phyloP scores from a whole-genome alignment of 306 rosid species.

The Quillaja saponaria region DNA sequence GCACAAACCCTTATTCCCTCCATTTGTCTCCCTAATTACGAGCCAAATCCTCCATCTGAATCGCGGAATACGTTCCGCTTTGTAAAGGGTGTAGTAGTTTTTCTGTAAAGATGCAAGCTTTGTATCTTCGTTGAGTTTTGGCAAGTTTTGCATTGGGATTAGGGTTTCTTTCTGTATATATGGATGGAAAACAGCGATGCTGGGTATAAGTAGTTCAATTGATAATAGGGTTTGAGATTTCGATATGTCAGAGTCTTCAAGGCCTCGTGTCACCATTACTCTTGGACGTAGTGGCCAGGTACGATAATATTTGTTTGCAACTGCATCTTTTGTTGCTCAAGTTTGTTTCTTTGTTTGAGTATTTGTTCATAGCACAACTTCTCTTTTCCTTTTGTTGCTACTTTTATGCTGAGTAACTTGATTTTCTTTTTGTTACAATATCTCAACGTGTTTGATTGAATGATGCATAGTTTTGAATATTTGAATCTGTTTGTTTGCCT shows the following conservation, averaged over 20 bases:
- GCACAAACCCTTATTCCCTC: slow-evolving; percentile 2
- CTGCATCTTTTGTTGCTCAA: not conserved
- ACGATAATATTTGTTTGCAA: no score
- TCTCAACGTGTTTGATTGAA: slow-evolving; percentile 21
- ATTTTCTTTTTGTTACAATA: not conserved
- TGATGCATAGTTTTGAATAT: not conserved
- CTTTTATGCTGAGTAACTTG: slow-evolving; percentile 2
- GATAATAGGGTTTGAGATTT: slow-evolving; percentile 53
- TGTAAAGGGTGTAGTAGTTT: not conserved
- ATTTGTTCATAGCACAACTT: slow-evolving; percentile 12
- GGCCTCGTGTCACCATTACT: slow-evolving; percentile 81
- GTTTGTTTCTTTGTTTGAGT: slow-evolving; percentile 1
- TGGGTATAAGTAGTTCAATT: slow-evolving; percentile 17
- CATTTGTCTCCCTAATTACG: not conserved
- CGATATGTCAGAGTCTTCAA: slow-evolving; percentile 66
- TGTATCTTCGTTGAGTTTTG: slow-evolving; percentile 6
- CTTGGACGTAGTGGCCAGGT: slow-evolving; percentile 94
- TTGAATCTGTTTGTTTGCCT: slow-evolving; percentile 21
- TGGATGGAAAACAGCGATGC: slow-evolving; percentile 25
- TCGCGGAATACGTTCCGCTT: not conserved
- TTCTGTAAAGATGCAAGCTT: not conserved
- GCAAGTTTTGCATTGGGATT: slow-evolving; percentile 24
- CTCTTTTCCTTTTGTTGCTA: slow-evolving; percentile 12
- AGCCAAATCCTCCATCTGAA: slow-evolving; percentile 14
- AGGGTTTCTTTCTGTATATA: slow-evolving; percentile 24